Evolutionary conservation across 164 flowering plant species (phyloP), one percentile per base, ranked within the genome.

Genomic region (Dillenia turbinata): DNA sequence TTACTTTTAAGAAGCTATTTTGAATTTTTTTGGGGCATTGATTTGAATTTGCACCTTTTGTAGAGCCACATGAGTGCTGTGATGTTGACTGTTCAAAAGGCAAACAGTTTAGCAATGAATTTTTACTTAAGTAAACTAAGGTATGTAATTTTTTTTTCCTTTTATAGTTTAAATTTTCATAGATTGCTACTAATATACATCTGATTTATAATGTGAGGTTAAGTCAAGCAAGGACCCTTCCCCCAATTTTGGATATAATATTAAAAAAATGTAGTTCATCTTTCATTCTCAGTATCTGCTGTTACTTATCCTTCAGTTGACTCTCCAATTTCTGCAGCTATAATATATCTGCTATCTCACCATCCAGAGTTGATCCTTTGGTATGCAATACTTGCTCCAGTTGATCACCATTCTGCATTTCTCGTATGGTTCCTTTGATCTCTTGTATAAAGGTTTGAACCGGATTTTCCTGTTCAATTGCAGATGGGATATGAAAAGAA

Each of bases 21-120:
- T 45, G 10, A 17, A 8, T 12, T 63, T 14, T 33, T 33, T 33
- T 16, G 16, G 12, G 58, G 3, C 16, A 52, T 26, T 51, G 44
- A 46, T 24, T 22, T 22, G 52, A 14, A 49, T 48, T 61, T 62
- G 5, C 17, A n/a, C 57, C 17, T 65, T 49, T 17, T 72, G 70
- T 69, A 94, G 97, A 85, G 75, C 53, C 56, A 52, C 53, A 90
- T 92, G 97, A 74, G 83, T 68, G 97, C 96, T 67, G 92, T 95
- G 63, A 71, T 95, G 79, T 75, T 95, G 51, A 95, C 99, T 14
- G 99, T 95, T 73, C 97, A 88, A 67, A 95, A 79, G 72, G 72
- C 78, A 58, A 95, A 90, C 68, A 2, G 46, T 9, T 53, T 26
- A 50, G 97, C 99, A 56, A 77, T 90, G 90, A 71, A 77, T 49